Conservation (phyloP, 768 basidiomycete species). For the Lanmaoa pseudosensibilis region DNA sequence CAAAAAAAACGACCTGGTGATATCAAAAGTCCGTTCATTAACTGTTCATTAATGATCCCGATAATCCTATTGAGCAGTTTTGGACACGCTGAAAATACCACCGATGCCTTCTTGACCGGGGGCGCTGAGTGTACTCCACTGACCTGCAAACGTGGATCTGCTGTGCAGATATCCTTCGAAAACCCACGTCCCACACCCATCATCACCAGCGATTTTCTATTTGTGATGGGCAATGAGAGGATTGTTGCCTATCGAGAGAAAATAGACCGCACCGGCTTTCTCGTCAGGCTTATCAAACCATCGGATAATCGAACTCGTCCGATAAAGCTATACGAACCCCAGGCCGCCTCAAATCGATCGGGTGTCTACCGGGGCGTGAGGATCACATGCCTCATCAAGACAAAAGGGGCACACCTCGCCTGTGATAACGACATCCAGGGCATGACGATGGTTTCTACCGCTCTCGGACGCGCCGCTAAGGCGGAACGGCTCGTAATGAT, state of each 20-base stretch:
- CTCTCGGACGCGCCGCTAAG: conserved; percentile 29
- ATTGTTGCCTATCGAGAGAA: background rate
- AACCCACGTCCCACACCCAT: conserved; percentile 50
- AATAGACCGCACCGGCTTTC: conserved; percentile 52
- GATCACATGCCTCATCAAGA: conserved; percentile 17
- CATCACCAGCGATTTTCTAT: conserved; percentile 43
- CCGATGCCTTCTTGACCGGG: conserved; percentile 37
- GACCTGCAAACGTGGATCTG: conserved; percentile 51
- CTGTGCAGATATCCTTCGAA: conserved; percentile 57
- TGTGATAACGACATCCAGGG: conserved; percentile 38
- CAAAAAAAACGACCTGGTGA: background rate
- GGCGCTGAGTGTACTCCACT: conserved; percentile 45
- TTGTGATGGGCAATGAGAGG: conserved; percentile 5
- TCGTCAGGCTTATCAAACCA: conserved; percentile 59
- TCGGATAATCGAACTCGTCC: conserved; percentile 57
- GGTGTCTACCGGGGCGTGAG: conserved; percentile 47
- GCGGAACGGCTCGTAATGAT: conserved; percentile 34
- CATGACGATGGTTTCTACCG: conserved; percentile 29
- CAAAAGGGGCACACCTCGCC: conserved; percentile 32
- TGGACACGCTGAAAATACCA: conserved; percentile 61
- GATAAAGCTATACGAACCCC: conserved; percentile 63
- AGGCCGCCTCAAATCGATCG: conserved; percentile 54
- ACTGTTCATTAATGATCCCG: conserved; percentile 26
- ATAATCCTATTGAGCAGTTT: conserved; percentile 34
- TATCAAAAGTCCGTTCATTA: conserved; percentile 29